These are phyloP conservation scores for Boletus huronensis DNA, from an alignment of 768 basidiomycete genomes.

Conservation along the genomic window DNA sequence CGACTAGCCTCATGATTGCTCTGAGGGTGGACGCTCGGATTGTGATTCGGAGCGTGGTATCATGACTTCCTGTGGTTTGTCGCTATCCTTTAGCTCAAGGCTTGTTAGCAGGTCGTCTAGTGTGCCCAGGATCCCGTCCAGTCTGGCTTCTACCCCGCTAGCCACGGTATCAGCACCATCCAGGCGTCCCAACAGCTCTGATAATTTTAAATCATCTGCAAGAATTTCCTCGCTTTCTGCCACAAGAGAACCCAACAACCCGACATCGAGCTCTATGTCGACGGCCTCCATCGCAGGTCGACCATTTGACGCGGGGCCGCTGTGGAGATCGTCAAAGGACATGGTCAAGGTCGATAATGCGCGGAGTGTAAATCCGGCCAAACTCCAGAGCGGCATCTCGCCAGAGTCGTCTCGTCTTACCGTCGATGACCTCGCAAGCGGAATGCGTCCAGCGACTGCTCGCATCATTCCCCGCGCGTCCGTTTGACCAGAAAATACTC, in stretches of 20 bases:
- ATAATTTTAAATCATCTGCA: slow-evolving; percentile 33
- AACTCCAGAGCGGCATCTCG: slow-evolving; percentile 24
- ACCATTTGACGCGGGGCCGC: slow-evolving; percentile 8
- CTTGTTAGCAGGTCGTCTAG: slow-evolving; percentile 51
- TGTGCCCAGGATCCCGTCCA: slow-evolving; percentile 59
- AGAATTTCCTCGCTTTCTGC: slow-evolving; percentile 22
- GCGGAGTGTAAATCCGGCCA: slow-evolving; percentile 14
- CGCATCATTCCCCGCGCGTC: slow-evolving; percentile 47
- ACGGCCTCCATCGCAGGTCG: slow-evolving; percentile 1
- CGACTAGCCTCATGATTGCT: slow-evolving; percentile 17
- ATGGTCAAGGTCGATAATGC: slow-evolving; percentile 21
- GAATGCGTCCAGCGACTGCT: slow-evolving; percentile 50
- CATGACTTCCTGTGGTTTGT: background rate
- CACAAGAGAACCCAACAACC: slow-evolving; percentile 32
- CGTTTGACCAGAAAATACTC: slow-evolving; percentile 46
- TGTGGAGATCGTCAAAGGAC: slow-evolving; percentile 26
- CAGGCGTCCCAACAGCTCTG: slow-evolving; percentile 51
- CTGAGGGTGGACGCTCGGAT: background rate
- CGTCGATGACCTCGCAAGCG: slow-evolving; percentile 49
- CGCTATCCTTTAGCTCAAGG: slow-evolving; percentile 33
- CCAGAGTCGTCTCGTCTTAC: background rate
- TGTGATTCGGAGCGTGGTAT: slow-evolving; percentile 1
- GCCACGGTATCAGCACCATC: slow-evolving; percentile 60
- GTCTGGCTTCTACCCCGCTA: slow-evolving; percentile 53
- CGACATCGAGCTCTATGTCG: slow-evolving; percentile 37